Evolutionary conservation across 2,329 filamentous ascomycete genomes (phyloP).

Genomic region (Cucurbitaria berberidis): DNA sequence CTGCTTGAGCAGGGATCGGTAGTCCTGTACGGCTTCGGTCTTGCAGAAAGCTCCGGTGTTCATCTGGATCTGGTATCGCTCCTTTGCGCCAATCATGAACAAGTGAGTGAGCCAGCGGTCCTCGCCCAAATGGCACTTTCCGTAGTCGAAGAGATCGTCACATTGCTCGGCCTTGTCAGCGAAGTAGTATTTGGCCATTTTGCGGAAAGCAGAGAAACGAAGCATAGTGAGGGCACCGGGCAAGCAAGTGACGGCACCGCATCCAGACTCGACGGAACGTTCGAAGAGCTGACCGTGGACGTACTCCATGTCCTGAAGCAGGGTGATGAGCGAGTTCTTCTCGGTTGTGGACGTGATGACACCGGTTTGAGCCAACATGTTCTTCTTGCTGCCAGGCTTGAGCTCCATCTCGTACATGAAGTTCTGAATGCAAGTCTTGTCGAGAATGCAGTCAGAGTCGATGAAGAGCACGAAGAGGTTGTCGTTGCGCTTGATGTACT

Average conservation of each 20-base stretch:
- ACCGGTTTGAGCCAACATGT: constrained; percentile 97
- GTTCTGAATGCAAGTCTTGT: constrained; percentile 90
- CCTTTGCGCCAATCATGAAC: constrained; percentile 96
- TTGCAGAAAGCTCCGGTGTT: constrained; percentile 98
- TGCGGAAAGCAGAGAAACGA: constrained; percentile 92
- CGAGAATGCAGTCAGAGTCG: constrained; percentile 94
- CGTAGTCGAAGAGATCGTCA: constrained; percentile 94
- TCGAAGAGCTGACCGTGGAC: constrained; percentile 97
- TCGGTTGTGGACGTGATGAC: constrained; percentile 94
- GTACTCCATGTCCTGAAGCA: constrained; percentile 98
- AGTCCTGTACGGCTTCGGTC: constrained; percentile 93
- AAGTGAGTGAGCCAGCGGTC: constrained; percentile 97
- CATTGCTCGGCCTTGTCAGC: constrained; percentile 95
- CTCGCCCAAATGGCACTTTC: constrained; percentile 92
- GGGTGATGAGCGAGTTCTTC: constrained; percentile 85
- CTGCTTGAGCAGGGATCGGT: constrained; percentile 86
- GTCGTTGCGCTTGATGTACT: constrained; percentile 86
- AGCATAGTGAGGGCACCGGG: constrained; percentile 95
- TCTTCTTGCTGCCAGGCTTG: constrained; percentile 86
- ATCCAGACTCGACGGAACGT: constrained; percentile 91
- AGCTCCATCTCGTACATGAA: constrained; percentile 99
- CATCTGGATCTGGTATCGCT: constrained; percentile 95
- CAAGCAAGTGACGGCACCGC: constrained; percentile 91
- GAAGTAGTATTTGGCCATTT: constrained; percentile 99
- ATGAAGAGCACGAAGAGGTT: constrained; percentile 96